Evolutionary conservation across 306 rosid genomes (phyloP).

Genomic region (Chamaecrista fasciculata): DNA sequence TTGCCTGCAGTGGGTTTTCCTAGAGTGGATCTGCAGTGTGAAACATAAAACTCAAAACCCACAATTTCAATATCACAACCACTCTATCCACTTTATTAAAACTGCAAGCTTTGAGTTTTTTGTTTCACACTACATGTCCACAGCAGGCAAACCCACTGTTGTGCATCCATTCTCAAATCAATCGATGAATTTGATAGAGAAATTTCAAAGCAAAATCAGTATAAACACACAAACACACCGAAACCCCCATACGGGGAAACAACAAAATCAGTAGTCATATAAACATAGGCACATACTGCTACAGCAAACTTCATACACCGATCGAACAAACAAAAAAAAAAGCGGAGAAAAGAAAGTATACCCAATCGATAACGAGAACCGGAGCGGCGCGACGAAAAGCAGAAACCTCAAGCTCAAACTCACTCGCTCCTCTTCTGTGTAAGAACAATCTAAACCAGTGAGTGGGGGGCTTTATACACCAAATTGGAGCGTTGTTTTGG

Average conservation of each 20-base stretch:
- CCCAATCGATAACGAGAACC: background rate
- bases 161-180: too few relatives aligned
- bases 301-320: background rate
- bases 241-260: background rate
- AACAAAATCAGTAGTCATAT: background rate
- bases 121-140: too few relatives aligned
- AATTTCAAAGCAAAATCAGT: background rate
- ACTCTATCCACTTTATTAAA: too few relatives aligned
- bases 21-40: too few relatives aligned
- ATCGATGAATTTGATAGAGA: background rate
- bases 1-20: too few relatives aligned
- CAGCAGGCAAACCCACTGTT: too few relatives aligned
- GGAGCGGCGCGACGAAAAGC: background rate
- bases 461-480: background rate
- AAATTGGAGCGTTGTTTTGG: background rate
- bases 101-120: too few relatives aligned
- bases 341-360: background rate
- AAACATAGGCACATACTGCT: background rate
- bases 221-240: background rate
- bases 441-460: background rate
- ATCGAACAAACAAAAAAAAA: background rate
- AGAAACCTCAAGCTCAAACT: background rate
- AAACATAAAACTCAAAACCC: too few relatives aligned
- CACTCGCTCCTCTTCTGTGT: background rate
- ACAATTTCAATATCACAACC: too few relatives aligned